Evolutionary conservation across 2,329 filamentous ascomycete genomes (phyloP), one percentile per base, ranked within the genome.

Genomic region (Colletotrichum tropicicola): DNA sequence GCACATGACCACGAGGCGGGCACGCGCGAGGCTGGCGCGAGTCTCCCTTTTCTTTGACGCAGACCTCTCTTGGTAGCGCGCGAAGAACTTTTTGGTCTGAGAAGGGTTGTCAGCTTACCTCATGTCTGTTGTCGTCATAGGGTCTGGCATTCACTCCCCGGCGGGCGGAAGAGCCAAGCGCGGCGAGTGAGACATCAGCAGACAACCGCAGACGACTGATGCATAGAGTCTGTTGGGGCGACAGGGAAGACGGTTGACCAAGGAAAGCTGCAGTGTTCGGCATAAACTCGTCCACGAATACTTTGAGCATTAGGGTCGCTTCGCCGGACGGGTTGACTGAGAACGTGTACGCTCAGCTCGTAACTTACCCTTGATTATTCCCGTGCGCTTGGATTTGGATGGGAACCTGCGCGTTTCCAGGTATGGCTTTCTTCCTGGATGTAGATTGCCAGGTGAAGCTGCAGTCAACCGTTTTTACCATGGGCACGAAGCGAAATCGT

Each of bases 61-160:
- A 48, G 43, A 30, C 13, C 6, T 48, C 15, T 23, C 27, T 37
- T 19, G 39, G n/a, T 10, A 43, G 39, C 39, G 27, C 7, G 41
- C 43, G 17, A 28, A 48, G 54, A 39, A 21, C 13, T 21, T 30
- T 48, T 48, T 1, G 21, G 3, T 32, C 3, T 28, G n/a, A 45
- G 0, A 17, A 41, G 39, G 4, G 17, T 37, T 37, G 25, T 55
- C 52, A 44, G 52, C 52, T 55, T 35, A n/a, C n/a, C n/a, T n/a
- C n/a, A n/a, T n/a, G n/a, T 55, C 30, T 54, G 37, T 35, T 32
- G 54, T 48, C 54, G 54, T 57, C 43, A 48, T 57, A n/a, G n/a
- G n/a, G n/a, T n/a, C n/a, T n/a, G n/a, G n/a, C n/a, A n/a, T n/a
- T n/a, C n/a, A n/a, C n/a, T n/a, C n/a, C n/a, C n/a, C n/a, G n/a